Conservation (phyloP, 1,139 yeast species). For the Hyphopichia fennica region DNA sequence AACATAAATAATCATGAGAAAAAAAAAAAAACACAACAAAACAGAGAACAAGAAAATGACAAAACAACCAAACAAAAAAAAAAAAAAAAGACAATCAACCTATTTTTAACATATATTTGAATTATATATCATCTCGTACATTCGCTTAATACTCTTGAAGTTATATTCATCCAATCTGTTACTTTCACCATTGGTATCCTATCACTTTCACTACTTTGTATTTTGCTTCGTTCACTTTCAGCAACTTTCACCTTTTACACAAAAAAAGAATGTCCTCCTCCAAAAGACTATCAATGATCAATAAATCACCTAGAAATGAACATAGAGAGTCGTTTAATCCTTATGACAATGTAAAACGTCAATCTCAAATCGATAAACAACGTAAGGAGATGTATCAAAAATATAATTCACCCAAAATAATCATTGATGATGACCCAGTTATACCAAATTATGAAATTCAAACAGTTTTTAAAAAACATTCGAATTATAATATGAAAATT, state of each 20-base stretch:
- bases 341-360: slow-evolving; percentile 26
- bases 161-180: too few relatives aligned
- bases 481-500: slow-evolving; percentile 53
- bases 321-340: slow-evolving; percentile 20
- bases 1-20: too few relatives aligned
- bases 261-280: background rate
- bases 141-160: too few relatives aligned
- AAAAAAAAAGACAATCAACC: too few relatives aligned
- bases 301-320: slow-evolving; percentile 5
- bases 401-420: slow-evolving; percentile 25
- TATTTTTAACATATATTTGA: too few relatives aligned
- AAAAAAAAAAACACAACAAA: too few relatives aligned
- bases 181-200: background rate
- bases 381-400: slow-evolving; percentile 17
- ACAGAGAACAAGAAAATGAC: too few relatives aligned
- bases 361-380: slow-evolving; percentile 19
- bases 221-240: too few relatives aligned
- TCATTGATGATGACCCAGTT: slow-evolving; percentile 40
- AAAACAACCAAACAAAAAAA: too few relatives aligned
- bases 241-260: too few relatives aligned
- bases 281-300: slow-evolving; percentile 8
- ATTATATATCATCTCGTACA: too few relatives aligned
- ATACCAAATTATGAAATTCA: slow-evolving; percentile 40
- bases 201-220: too few relatives aligned
- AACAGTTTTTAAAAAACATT: slow-evolving; percentile 28